Base-by-base conservation (phyloP, 2,329 filamentous ascomycete species). In the Hypoxylon sp. region DNA sequence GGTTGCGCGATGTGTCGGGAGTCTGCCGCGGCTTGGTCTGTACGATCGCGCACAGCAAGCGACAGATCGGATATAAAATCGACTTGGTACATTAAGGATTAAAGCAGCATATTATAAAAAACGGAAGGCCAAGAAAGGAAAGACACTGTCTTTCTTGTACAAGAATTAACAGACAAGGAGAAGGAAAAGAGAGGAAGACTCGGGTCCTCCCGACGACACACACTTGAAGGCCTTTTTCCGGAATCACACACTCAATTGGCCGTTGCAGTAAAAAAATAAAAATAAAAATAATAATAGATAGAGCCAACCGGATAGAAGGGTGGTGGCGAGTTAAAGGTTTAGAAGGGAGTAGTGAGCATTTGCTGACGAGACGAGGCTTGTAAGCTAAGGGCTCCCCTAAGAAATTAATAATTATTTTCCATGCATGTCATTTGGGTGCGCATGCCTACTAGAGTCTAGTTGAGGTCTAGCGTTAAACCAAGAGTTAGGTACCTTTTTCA, bases 381-480 rank as follows among this genome's bases (percentile, higher is more conserved):
- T 59, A 61, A 61, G 46, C 63, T 60, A 57, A 57, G 46, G 26
- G 42, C 59, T 46, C 61, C 55, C 65, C 68, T 63, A 66, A 53
- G 59, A 71, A 71, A 71, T 65, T 67, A 65, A 65, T 71, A 68
- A 71, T 71, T 57, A 62, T 68, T 68, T 68, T 68, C 63, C 63
- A 71, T 71, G 68, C 68, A 68, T 68, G 68, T 71, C 68, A 71
- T 70, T 62, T 66, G 59, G 61, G 64, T 67, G 58, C 54, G 64
- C 61, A 67, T 65, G 46, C 67, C 60, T 57, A 51, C 53, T 64
- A 70, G 48, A 62, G 64, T 62, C 60, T 65, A 70, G 64, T 62
- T 62, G 53, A 55, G 61, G 65, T 63, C 48, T 70, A 67, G 67
- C 55, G 64, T 29, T 29, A 48, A 57, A 31, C 5, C 29, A 31